Evolutionary conservation across 2,329 filamentous ascomycete species (phyloP), one percentile per base, ranked within the genome.

Genomic region (Venturia asperata): DNA sequence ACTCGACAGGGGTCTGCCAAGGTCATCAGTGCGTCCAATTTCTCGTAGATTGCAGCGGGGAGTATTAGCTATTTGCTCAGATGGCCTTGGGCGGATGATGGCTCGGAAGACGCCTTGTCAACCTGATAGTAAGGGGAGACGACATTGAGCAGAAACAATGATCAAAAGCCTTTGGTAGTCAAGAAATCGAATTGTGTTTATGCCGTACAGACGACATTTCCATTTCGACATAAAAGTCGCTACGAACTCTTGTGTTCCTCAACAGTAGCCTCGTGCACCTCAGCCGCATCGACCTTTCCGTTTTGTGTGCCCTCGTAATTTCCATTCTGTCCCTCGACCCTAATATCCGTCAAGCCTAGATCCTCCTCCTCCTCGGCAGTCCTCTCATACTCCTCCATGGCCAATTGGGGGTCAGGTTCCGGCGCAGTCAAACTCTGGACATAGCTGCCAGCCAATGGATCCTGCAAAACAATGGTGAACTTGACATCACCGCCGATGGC

Each of bases 311-410:
- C 49, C 15, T 60, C 52, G 34, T 61, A 42, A 1, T 19, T 19
- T 39, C 43, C 64, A 21, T 62, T 42, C 30, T 99, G 97, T 0
- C 86, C 87, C 75, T 97, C 92, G 0, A 87, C 86, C 82, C 93
- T 94, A 87, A 99, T 99, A 73, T 99, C 94, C 66, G 81, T 86
- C 69, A 99, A 78, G 0, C 94, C 94, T 13, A 99, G 80, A 66
- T 97, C 91, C 72, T 99, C 94, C 77, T 96, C 91, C 74, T 99
- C 94, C 75, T 97, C 90, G 0, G 88, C 86, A 0, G 93, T 96
- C 67, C 94, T 84, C 67, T 89, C 85, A 75, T 99, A 99, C 39
- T 90, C 89, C 77, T 91, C 90, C 2, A 85, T 82, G 66, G 83
- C 86, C 74, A 99, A 89, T 77, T 94, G 89, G 19, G 88, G 88